phyloP scores from a whole-genome alignment of 148 eudicot species.

The Chenopodium formosanum region DNA sequence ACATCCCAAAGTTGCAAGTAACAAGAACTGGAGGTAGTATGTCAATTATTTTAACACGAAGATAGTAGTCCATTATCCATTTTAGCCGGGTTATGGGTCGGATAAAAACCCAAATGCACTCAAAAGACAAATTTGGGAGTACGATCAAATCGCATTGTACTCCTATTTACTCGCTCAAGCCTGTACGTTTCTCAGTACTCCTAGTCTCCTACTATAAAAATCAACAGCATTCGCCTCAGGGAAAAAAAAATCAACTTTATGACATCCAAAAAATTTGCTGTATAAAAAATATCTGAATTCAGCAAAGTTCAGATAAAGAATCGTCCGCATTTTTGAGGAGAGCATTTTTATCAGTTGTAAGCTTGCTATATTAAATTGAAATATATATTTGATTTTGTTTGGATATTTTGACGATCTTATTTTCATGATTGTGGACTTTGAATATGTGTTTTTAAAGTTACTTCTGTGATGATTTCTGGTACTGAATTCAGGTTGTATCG shows the following conservation, averaged over 20 bases:
- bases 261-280: too few species aligned
- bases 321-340: neutral
- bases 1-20: too few species aligned
- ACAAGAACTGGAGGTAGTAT: too few species aligned
- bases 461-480: neutral
- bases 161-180: too few species aligned
- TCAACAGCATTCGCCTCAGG: neutral
- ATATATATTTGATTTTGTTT: too few species aligned
- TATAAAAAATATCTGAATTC: too few species aligned
- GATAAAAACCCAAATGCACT: too few species aligned
- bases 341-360: neutral
- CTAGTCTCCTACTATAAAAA: neutral
- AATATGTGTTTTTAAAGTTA: neutral
- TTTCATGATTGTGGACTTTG: neutral
- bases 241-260: neutral
- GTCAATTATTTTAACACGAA: too few species aligned
- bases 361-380: neutral
- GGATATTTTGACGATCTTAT: too few species aligned
- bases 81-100: too few species aligned
- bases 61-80: too few species aligned
- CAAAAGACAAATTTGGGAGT: too few species aligned
- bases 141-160: neutral
- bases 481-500: neutral
- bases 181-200: neutral
- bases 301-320: neutral